A percentile compares a stretch with the other conserved stretches of the same genome.
These are phyloP conservation scores for Backusella macrospora DNA, from an alignment of 192 early-diverging fungal species.

Conservation along the genomic window DNA sequence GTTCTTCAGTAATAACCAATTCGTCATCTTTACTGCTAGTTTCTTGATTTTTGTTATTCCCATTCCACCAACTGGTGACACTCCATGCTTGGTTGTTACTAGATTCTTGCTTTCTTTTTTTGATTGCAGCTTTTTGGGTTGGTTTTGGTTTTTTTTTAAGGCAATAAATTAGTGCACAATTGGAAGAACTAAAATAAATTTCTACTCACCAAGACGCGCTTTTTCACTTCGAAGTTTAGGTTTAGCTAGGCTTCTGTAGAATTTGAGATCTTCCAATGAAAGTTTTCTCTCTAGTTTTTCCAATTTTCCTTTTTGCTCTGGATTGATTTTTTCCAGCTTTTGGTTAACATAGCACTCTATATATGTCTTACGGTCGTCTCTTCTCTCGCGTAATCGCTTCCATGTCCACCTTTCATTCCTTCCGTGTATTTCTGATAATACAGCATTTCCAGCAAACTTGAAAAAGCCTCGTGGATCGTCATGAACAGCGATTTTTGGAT, in stretches of 20 bases:
- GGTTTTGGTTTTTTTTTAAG: conserved; percentile 25
- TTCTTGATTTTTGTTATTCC: conserved; percentile 1
- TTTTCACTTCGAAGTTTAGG: conserved; percentile 63
- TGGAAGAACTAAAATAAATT: neutral
- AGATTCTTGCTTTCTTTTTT: conserved; percentile 47
- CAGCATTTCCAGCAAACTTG: conserved; percentile 61
- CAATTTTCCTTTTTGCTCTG: conserved; percentile 47
- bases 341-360: conserved; percentile 58
- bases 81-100: conserved; percentile 51
- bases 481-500: conserved; percentile 75
- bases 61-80: conserved; percentile 36
- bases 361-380: conserved; percentile 71
- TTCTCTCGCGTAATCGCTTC: conserved; percentile 66
- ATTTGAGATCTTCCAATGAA: conserved; percentile 77
- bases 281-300: conserved; percentile 63
- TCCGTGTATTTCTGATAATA: conserved; percentile 78
- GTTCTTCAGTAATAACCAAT: conserved; percentile 59
- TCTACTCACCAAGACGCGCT: conserved; percentile 44
- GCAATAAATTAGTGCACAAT: neutral
- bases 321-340: conserved; percentile 39
- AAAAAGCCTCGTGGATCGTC: conserved; percentile 80
- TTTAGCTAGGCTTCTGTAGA: conserved; percentile 69
- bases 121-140: conserved; percentile 28
- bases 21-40: neutral
- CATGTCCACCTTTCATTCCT: conserved; percentile 72